Conservation (phyloP, 345 rosid genomes). For the Erysimum cheiranthoides region DNA sequence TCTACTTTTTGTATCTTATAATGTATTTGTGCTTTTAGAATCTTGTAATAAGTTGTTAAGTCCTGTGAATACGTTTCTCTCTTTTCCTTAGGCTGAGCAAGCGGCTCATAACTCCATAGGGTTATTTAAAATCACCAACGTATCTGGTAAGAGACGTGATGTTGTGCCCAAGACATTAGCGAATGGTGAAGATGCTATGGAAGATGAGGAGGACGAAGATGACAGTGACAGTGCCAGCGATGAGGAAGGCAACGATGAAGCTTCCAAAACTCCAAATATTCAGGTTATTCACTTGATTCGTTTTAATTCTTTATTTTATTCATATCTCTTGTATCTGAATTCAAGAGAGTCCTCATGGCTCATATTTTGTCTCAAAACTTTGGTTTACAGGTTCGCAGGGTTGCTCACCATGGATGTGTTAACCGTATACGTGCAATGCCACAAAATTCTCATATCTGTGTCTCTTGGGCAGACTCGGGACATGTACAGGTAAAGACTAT, state of each 20-base stretch:
- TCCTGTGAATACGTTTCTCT: neutral
- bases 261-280: conserved; percentile 64
- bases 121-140: conserved; percentile 71
- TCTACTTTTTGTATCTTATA: conserved; percentile 10
- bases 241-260: conserved; percentile 67
- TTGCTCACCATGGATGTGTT: conserved; percentile 85
- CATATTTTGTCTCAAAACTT: conserved; percentile 29
- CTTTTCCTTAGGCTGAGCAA: conserved; percentile 73
- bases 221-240: conserved; percentile 71
- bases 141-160: conserved; percentile 85
- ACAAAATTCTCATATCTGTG: conserved; percentile 88
- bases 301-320: conserved; percentile 8
- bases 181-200: conserved; percentile 62
- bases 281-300: conserved; percentile 57
- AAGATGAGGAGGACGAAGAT: conserved; percentile 55
- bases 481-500: conserved; percentile 75
- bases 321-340: conserved; percentile 5
- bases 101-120: conserved; percentile 80
- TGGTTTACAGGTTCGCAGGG: conserved; percentile 67
- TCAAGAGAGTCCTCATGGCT: conserved; percentile 13
- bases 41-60: neutral
- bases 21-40: neutral
- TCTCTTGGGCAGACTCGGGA: conserved; percentile 93
- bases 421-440: conserved; percentile 93
- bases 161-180: conserved; percentile 60